These are phyloP conservation scores for Sphaerosporella brunnea DNA, from an alignment of 495 filamentous ascomycete species.

Conservation along the genomic window DNA sequence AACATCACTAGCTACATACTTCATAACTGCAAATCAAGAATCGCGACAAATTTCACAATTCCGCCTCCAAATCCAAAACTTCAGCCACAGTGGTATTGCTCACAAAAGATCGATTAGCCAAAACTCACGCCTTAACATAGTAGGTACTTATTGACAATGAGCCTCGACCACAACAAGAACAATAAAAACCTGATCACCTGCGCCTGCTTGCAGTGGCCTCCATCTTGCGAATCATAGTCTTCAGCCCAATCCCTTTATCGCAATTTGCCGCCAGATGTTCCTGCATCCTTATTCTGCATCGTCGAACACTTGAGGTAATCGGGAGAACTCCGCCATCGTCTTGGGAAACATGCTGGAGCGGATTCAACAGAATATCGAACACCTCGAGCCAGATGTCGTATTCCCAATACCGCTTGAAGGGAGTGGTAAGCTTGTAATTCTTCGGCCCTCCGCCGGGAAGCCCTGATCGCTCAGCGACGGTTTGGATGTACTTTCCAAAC, in stretches of 20 bases:
- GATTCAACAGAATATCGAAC: conserved; percentile 80
- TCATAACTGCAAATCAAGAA: too few relatives aligned
- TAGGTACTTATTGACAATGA: too few relatives aligned
- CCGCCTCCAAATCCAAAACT: too few relatives aligned
- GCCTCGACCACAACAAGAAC: neutral
- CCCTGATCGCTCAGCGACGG: conserved; percentile 36
- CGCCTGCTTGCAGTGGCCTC: neutral
- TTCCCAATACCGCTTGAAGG: conserved; percentile 87
- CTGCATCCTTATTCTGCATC: conserved; percentile 64
- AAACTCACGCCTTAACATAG: too few relatives aligned
- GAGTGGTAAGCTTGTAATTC: conserved; percentile 55
- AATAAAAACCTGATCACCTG: neutral
- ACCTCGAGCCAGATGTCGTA: conserved; percentile 68
- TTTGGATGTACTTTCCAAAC: conserved; percentile 90
- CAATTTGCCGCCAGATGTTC: conserved; percentile 59
- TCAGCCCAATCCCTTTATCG: conserved; percentile 64
- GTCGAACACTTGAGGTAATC: conserved; percentile 44
- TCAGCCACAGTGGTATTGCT: too few relatives aligned
- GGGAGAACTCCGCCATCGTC: conserved; percentile 49
- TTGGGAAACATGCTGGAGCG: conserved; percentile 39
- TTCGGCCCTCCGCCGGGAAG: conserved; percentile 35
- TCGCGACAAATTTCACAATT: too few relatives aligned
- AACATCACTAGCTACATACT: too few relatives aligned
- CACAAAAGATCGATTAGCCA: too few relatives aligned
- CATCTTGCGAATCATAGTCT: conserved; percentile 46